These are phyloP conservation scores for Fraxinus platypoda DNA, from an alignment of 305 asterid species.

Conservation along the genomic window DNA sequence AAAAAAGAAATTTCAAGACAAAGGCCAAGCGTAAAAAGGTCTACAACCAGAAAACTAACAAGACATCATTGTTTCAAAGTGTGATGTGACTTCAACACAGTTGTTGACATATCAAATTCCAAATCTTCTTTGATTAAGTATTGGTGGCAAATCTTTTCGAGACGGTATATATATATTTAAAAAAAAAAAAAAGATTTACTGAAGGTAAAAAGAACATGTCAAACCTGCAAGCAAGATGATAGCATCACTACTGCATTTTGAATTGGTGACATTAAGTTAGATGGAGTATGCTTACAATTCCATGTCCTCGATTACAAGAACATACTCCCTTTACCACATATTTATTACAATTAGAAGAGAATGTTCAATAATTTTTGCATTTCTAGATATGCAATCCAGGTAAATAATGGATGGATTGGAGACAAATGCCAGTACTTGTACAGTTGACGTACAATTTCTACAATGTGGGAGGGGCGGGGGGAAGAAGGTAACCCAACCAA, in stretches of 20 bases:
- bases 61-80: neutral
- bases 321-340: neutral
- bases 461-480: neutral
- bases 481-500: neutral
- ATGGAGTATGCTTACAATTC: neutral
- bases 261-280: neutral
- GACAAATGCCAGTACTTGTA: neutral
- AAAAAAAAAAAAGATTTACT: neutral
- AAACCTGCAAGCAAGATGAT: neutral
- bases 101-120: neutral
- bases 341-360: neutral
- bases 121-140: neutral
- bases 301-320: neutral
- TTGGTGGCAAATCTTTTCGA: neutral
- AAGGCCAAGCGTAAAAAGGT: slow-evolving; percentile 5
- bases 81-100: neutral
- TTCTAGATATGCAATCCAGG: neutral
- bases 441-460: neutral
- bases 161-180: too few species aligned
- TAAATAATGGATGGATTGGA: neutral
- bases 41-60: neutral
- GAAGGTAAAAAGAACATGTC: neutral
- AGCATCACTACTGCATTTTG: neutral
- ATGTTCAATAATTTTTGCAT: neutral
- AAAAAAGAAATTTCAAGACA: slow-evolving; percentile 5